A percentile compares a stretch with the other conserved stretches of the same genome.
Conservation (phyloP, 1,284 basidiomycete species). For the Boletus hoseneyae region DNA sequence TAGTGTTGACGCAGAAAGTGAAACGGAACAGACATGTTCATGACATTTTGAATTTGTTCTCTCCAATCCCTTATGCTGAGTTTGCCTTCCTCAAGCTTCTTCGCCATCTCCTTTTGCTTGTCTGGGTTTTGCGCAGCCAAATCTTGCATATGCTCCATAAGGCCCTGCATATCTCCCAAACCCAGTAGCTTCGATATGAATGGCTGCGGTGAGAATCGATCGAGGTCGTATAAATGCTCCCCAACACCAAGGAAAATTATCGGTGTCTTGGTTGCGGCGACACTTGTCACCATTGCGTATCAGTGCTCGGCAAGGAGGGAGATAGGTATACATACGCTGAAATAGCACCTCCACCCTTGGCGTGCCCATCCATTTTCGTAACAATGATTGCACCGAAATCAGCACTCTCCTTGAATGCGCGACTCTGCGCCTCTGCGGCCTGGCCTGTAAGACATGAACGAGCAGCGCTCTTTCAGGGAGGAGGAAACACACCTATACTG, state of each 20-base stretch:
- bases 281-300: constrained; percentile 47
- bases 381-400: constrained; percentile 99
- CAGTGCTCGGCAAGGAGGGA: constrained; percentile 6
- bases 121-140: constrained; percentile 90
- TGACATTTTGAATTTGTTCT: constrained; percentile 96
- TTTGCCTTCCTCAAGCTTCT: constrained; percentile 97
- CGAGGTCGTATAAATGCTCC: constrained; percentile 95
- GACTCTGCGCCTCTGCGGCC: constrained; percentile 94
- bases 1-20: constrained; percentile 2
- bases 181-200: constrained; percentile 98
- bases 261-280: constrained; percentile 97
- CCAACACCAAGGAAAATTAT: constrained; percentile 99
- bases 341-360: constrained; percentile 98
- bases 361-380: constrained; percentile 99
- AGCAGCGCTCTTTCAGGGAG: neutral
- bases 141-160: constrained; percentile 98
- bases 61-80: constrained; percentile 97
- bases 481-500: constrained; percentile 59
- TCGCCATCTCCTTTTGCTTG: constrained; percentile 97
- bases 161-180: constrained; percentile 92
- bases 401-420: constrained; percentile 97
- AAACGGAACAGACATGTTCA: constrained; percentile 79
- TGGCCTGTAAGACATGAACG: constrained; percentile 60
- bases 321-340: constrained; percentile 73
- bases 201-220: constrained; percentile 93